A percentile compares a stretch with the other conserved stretches of the same genome.
These are phyloP conservation scores for Acanthamoeba royreba DNA, from an alignment of 208 protist species.

Conservation along the genomic window DNA sequence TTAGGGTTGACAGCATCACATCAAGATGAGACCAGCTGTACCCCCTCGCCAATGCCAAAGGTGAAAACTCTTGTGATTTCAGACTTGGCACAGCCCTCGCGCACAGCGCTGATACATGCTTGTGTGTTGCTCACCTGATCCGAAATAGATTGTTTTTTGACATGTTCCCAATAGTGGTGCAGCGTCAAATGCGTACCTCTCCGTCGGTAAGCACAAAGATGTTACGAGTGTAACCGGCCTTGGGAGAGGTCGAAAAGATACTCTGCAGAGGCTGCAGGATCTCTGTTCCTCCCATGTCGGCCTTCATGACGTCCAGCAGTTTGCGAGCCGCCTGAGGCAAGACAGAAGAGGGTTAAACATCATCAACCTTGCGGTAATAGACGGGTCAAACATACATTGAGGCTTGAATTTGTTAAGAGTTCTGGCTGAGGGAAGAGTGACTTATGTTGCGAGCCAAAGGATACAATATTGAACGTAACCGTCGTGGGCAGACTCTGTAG, in stretches of 20 bases:
- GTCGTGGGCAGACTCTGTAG: neutral
- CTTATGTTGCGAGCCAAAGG: neutral
- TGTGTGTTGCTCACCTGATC: neutral
- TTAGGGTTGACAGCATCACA: neutral
- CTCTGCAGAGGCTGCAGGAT: neutral
- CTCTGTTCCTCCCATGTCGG: neutral
- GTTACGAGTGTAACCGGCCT: neutral
- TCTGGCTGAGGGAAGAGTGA: neutral
- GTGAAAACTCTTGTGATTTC: neutral
- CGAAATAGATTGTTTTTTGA: neutral
- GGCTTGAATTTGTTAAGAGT: neutral
- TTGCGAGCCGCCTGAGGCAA: neutral
- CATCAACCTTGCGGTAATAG: no score
- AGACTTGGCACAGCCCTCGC: neutral
- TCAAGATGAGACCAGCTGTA: neutral
- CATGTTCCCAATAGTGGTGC: neutral
- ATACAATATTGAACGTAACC: neutral
- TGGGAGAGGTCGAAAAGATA: neutral
- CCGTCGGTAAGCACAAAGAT: slow-evolving; percentile 6
- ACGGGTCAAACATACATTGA: neutral
- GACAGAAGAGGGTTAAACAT: neutral
- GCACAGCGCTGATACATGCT: neutral
- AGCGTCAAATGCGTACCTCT: neutral
- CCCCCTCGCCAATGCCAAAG: neutral
- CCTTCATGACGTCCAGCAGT: neutral